phyloP scores from a whole-genome alignment of 1,139 yeast genomes.

The Hansenula lynferdii region DNA sequence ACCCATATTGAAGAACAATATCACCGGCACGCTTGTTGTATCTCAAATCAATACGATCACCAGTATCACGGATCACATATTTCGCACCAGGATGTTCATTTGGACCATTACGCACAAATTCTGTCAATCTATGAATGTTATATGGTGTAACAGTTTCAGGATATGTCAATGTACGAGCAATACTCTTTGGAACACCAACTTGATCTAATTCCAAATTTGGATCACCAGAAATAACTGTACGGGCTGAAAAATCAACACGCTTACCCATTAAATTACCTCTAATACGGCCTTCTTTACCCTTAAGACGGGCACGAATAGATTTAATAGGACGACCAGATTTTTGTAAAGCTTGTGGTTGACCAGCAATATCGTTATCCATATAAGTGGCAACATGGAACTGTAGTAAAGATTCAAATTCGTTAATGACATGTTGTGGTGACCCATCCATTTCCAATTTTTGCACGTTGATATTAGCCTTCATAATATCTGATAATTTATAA shows the following conservation, averaged over 20 bases:
- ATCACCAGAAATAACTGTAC: slow-evolving; percentile 99
- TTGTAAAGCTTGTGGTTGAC: slow-evolving; percentile 98
- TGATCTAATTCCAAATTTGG: slow-evolving; percentile 97
- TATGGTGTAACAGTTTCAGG: slow-evolving; percentile 98
- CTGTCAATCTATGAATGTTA: slow-evolving; percentile 89
- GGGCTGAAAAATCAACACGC: slow-evolving; percentile 98
- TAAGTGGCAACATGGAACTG: slow-evolving; percentile 99
- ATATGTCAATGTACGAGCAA: slow-evolving; percentile 91
- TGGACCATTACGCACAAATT: slow-evolving; percentile 94
- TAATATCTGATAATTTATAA: slow-evolving; percentile 92
- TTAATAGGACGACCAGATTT: slow-evolving; percentile 98
- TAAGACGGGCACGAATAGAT: slow-evolving; percentile 95
- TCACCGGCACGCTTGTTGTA: slow-evolving; percentile 99
- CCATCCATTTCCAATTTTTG: slow-evolving; percentile 97
- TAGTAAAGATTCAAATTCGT: slow-evolving; percentile 90
- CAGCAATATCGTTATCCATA: slow-evolving; percentile 99
- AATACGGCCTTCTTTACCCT: slow-evolving; percentile 98
- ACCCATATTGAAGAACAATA: slow-evolving; percentile 94
- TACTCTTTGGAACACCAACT: slow-evolving; percentile 97
- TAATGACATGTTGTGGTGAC: slow-evolving; percentile 96
- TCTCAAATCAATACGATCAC: slow-evolving; percentile 96
- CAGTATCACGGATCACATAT: slow-evolving; percentile 95
- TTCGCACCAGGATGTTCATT: slow-evolving; percentile 99
- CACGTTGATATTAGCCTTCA: slow-evolving; percentile 94
- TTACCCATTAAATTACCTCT: slow-evolving; percentile 99